phyloP scores from a whole-genome alignment of 148 eudicot species.

The Fagopyrum tataricum region DNA sequence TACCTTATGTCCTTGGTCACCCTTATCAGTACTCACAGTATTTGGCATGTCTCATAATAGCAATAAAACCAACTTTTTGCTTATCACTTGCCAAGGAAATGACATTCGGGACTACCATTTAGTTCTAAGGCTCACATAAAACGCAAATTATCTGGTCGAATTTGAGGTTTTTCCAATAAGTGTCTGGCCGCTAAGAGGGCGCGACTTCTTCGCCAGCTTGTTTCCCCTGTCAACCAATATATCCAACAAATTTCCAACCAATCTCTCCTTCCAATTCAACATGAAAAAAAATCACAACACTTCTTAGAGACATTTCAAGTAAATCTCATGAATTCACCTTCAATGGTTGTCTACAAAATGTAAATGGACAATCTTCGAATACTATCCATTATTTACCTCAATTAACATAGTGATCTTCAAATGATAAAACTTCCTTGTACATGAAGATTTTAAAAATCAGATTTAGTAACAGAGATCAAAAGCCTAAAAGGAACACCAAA shows the following conservation, averaged over 20 bases:
- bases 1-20: slow-evolving; percentile 55
- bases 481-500: slow-evolving; percentile 1
- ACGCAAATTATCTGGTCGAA: slow-evolving; percentile 42
- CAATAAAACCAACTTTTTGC: neutral
- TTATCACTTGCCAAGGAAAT: neutral
- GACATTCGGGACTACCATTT: neutral
- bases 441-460: neutral
- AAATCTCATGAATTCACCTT: neutral
- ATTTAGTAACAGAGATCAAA: neutral
- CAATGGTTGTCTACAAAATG: neutral
- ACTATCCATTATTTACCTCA: slow-evolving; percentile 6
- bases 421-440: slow-evolving; percentile 6
- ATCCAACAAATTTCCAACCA: too few species aligned
- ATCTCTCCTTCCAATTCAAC: too few species aligned
- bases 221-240: slow-evolving; percentile 35
- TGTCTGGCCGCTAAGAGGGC: slow-evolving; percentile 33
- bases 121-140: neutral
- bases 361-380: neutral
- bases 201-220: slow-evolving; percentile 42
- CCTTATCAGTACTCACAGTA: slow-evolving; percentile 26
- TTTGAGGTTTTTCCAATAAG: slow-evolving; percentile 41
- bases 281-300: too few species aligned
- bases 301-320: too few species aligned
- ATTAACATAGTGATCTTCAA: slow-evolving; percentile 10
- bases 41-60: slow-evolving; percentile 30